Base-by-base conservation (phyloP, 2,329 filamentous ascomycete species). In the Xenosphaeropsis pyriputrescens region DNA sequence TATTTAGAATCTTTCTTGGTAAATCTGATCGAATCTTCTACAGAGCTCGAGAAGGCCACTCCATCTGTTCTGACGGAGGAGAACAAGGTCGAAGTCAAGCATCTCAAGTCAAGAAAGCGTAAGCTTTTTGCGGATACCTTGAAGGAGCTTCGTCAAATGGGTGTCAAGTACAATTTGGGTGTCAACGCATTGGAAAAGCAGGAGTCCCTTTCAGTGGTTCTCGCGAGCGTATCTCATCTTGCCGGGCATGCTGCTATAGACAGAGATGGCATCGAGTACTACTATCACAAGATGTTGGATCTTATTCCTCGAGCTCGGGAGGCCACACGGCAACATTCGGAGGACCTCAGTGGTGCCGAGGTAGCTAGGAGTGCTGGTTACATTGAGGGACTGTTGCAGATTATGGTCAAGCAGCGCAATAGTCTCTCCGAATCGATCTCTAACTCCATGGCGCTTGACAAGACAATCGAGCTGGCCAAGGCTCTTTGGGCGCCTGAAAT, bases 101-200 rank as follows among this genome's bases (percentile, higher is more conserved):
- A 95, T 55, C 73, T 96, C 47, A 96, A 95, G 64, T 77, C 75
- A 2, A 74, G 85, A 49, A 98, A 98, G 61, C 76, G 85, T 32
- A 88, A 86, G 48, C 70, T 96, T 12, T 91, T 93, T 49, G 83
- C 85, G 1, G 89, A 96, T 48, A 88, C 83, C 0, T 63, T 98
- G 45, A 88, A 84, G 51, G 74, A 78, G 16, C 63, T 95, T 18
- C 76, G 85, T 29, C 73, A 79, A 40, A 96, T 98, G 89, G 91
- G 91, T 4, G 73, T 98, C 49, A 80, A 79, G 49, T 76, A 79
- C 37, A 95, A 94, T 52, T 65, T 93, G 13, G 76, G 81, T 45
- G 77, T 75, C 12, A 75, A 83, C 51, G 67, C 79, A 32, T 65
- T 96, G 14, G 69, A 71, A 30, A 74, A 75, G 38, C 91, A 98